Conservation (phyloP, 306 rosid genomes). For the Lathyrus sativus region DNA sequence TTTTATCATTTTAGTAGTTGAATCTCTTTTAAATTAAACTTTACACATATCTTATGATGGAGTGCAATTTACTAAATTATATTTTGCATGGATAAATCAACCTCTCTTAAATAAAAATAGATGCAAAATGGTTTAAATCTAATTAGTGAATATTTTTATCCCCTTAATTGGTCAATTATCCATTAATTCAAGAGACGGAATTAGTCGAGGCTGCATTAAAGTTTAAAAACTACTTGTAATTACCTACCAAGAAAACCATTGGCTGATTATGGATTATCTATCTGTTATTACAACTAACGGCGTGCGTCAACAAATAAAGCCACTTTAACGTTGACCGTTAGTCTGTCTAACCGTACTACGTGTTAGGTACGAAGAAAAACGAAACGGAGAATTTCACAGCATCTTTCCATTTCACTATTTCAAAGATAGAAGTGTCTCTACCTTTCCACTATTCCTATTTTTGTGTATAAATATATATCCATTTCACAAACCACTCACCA, state of each 20-base stretch:
- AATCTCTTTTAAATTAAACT: too few relatives aligned
- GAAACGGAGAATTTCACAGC: not conserved
- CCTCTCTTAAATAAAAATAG: too few relatives aligned
- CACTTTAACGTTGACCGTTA: not conserved
- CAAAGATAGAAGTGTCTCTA: not conserved
- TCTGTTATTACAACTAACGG: not conserved
- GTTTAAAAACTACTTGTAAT: too few relatives aligned
- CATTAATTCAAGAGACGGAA: too few relatives aligned
- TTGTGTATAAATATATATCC: conserved; percentile 17
- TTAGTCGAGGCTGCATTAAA: too few relatives aligned
- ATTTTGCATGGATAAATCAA: too few relatives aligned
- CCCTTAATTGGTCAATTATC: too few relatives aligned
- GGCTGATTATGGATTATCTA: not conserved
- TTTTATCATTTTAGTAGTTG: too few relatives aligned
- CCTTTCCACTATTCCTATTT: conserved; percentile 1
- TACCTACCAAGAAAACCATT: not conserved
- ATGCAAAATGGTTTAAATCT: too few relatives aligned
- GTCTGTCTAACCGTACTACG: not conserved
- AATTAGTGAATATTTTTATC: too few relatives aligned
- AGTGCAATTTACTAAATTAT: too few relatives aligned
- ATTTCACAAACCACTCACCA: not conserved
- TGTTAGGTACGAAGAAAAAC: conserved; percentile 20
- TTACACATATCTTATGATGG: too few relatives aligned
- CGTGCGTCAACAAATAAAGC: not conserved
- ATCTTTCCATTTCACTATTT: conserved; percentile 3